Percentiles rank a stretch among this genome's conserved stretches.
Conservation (phyloP, 495 filamentous ascomycete species). For the Cetradonia linearis region DNA sequence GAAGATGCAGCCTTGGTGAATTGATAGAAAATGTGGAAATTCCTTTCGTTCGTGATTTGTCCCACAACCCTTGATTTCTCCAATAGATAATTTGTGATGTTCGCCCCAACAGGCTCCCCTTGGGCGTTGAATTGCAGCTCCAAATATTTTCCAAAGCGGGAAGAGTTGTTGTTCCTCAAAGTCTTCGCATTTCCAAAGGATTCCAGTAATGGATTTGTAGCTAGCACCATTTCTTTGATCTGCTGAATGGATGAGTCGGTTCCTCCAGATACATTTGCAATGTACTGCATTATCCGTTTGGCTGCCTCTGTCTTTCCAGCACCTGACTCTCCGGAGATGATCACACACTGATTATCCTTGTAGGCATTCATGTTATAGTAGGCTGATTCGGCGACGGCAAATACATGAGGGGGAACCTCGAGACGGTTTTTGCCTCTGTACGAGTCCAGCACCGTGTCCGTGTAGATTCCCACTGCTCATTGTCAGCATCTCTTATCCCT, state of each 20-base stretch:
- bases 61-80: conserved; percentile 95
- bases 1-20: conserved; percentile 89
- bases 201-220: conserved; percentile 93
- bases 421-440: conserved; percentile 95
- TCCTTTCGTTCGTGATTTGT: conserved; percentile 90
- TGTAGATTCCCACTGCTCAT: conserved; percentile 83
- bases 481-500: conserved; percentile 16
- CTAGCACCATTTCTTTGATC: conserved; percentile 97
- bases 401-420: conserved; percentile 93
- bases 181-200: conserved; percentile 99
- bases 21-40: conserved; percentile 99
- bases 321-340: conserved; percentile 97
- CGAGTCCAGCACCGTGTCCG: conserved; percentile 77
- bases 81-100: conserved; percentile 95
- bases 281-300: conserved; percentile 99
- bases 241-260: conserved; percentile 86
- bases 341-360: conserved; percentile 98
- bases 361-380: conserved; percentile 99
- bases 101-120: conserved; percentile 89
- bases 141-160: conserved; percentile 94
- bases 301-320: conserved; percentile 99
- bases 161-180: conserved; percentile 96
- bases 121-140: conserved; percentile 93
- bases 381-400: conserved; percentile 88
- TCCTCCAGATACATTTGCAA: conserved; percentile 89